Evolutionary conservation across 2,329 filamentous ascomycete genomes (phyloP), one percentile per base, ranked within the genome.

Genomic region (Rhynchosporium agropyri): DNA sequence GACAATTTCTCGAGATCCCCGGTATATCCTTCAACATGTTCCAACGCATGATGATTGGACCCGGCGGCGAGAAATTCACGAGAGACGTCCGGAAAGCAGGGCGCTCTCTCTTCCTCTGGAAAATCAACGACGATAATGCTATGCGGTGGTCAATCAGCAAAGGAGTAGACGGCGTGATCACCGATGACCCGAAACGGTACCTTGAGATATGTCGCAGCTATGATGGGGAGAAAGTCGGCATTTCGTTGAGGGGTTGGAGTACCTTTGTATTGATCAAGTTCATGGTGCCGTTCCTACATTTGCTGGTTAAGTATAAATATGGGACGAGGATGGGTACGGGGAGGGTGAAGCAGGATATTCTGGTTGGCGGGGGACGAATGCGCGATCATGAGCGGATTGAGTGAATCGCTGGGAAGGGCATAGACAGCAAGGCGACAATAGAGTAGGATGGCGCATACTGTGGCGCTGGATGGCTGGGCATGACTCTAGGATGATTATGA

Each of bases 141-240:
- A 97, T 98, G 93, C 83, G 86, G 70, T 97, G 92, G 91, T 83
- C 86, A 67, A 85, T 96, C 40, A 76, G 80, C 33, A 77, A 83
- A 48, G 70, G 70, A 31, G 78, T 96, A 0, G 90, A 96, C 69
- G 93, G 91, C 0, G 89, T 97, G 4, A 87, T 97, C 59, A 96
- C 92, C 0, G 93, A 97, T 72, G 87, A 97, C 69, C 90, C 91
- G 0, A 83, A 83, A 72, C 76, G 83, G 67, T 94, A 87, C 71
- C 73, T 87, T 29, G 82, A 88, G 50, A 81, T 91, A 1, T 85
- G 84, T 65, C 71, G 79, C 3, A 60, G 58, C 13, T 74, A 71
- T 33, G 60, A 72, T 28, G 71, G 72, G 20, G 68, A 69, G 55
- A 62, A 63, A n/a, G 42, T 68, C 8, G 59, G 61, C 28, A 29